Evolutionary conservation across 257 asterid species (phyloP).

Genomic region (Anisodus tanguticus): DNA sequence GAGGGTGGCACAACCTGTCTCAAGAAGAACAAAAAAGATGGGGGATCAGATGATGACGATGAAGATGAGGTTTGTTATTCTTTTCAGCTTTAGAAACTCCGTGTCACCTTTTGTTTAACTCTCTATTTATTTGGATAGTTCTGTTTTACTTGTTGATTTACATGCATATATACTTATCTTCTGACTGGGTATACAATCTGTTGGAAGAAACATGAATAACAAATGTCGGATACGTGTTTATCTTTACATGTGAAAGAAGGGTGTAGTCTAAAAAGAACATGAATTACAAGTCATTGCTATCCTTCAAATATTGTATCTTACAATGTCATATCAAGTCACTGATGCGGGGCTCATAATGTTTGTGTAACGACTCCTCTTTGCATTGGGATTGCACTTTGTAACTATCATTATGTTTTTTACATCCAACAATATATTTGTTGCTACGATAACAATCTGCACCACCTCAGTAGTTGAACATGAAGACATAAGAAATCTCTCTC

Average conservation of each 20-base stretch:
- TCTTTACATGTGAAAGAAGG: neutral
- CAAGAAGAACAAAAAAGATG: constrained; percentile 84
- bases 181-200: neutral
- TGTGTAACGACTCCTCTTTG: neutral
- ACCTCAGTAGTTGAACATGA: neutral
- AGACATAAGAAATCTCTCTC: neutral
- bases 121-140: neutral
- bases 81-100: neutral
- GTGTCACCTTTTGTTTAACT: neutral
- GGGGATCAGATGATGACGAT: constrained; percentile 61
- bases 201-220: neutral
- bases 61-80: constrained; percentile 55
- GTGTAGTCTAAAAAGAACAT: neutral
- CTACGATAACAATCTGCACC: neutral
- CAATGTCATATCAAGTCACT: neutral
- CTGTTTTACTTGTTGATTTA: neutral
- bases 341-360: neutral
- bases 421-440: neutral
- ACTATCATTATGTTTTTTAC: neutral
- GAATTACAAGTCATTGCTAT: neutral
- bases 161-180: neutral
- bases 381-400: neutral
- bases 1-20: constrained; percentile 90
- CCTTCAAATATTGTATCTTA: neutral
- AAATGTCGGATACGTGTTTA: neutral